A percentile compares a stretch with the other conserved stretches of the same genome.
phyloP scores from a whole-genome alignment of 306 rosid species.

The Herpetospermum pedunculosum region DNA sequence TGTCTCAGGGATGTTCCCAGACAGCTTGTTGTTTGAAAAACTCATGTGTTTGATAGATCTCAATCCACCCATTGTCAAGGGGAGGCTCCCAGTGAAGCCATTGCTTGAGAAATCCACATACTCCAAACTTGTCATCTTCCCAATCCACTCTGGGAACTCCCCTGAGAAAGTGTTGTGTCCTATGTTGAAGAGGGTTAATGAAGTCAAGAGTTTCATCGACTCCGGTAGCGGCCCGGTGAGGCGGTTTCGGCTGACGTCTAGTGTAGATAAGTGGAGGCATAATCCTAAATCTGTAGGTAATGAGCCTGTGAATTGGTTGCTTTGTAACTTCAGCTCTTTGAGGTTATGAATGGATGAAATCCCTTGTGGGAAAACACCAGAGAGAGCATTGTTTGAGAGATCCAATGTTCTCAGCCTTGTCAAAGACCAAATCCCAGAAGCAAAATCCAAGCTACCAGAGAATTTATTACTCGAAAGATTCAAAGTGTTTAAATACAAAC shows the following conservation, averaged over 20 bases:
- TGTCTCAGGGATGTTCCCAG: constrained; percentile 52
- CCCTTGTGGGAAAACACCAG: constrained; percentile 47
- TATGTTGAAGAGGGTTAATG: constrained; percentile 28
- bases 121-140: constrained; percentile 41
- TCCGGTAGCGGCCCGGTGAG: constrained; percentile 45
- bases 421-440: constrained; percentile 44
- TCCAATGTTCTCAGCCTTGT: constrained; percentile 55
- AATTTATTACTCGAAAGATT: constrained; percentile 53
- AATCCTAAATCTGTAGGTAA: constrained; percentile 62
- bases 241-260: constrained; percentile 50
- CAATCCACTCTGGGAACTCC: constrained; percentile 64
- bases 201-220: constrained; percentile 32
- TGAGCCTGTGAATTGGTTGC: constrained; percentile 59
- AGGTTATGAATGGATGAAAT: constrained; percentile 56
- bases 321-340: constrained; percentile 39
- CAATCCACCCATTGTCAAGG: constrained; percentile 39
- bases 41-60: constrained; percentile 35
- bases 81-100: constrained; percentile 43
- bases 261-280: constrained; percentile 41
- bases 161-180: constrained; percentile 37
- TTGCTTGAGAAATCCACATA: constrained; percentile 54
- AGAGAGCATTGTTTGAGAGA: constrained; percentile 58
- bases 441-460: constrained; percentile 39
- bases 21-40: constrained; percentile 46
- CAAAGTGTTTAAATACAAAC: constrained; percentile 44